Evolutionary conservation across 2,329 filamentous ascomycete species (phyloP).

Genomic region (Colletotrichum gigasporum): DNA sequence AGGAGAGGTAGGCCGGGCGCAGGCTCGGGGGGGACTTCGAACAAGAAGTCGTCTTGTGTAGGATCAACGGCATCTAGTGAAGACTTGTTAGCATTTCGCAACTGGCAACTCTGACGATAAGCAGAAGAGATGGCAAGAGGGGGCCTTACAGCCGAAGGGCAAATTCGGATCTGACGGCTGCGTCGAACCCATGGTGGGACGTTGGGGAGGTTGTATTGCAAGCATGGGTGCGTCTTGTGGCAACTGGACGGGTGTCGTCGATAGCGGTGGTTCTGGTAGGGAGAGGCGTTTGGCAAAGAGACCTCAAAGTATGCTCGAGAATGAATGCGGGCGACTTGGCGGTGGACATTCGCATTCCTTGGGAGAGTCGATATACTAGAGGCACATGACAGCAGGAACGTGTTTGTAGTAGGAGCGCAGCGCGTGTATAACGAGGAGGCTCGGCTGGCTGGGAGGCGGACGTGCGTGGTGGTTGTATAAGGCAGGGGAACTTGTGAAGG

Average conservation of each 20-base stretch:
- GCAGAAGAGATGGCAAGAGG: constrained; percentile 2
- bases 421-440: constrained; percentile 3
- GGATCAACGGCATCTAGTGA: constrained; percentile 55
- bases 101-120: constrained; percentile 8
- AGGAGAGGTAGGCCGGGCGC: constrained; percentile 73
- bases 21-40: constrained; percentile 68
- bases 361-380: constrained; percentile 27
- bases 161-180: constrained; percentile 64
- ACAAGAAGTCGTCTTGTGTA: constrained; percentile 55
- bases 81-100: constrained; percentile 2
- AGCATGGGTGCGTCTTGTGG: constrained; percentile 62
- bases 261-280: constrained; percentile 12
- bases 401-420: constrained; percentile 18
- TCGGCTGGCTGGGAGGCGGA: constrained; percentile 9
- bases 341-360: constrained; percentile 29
- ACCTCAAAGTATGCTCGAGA: background rate
- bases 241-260: constrained; percentile 22
- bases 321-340: constrained; percentile 22
- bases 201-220: constrained; percentile 62
- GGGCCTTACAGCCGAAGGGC: constrained; percentile 74
- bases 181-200: constrained; percentile 68
- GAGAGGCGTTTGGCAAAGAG: constrained; percentile 5
- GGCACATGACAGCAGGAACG: constrained; percentile 18
- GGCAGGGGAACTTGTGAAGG: too few species aligned
- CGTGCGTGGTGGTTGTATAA: constrained; percentile 8